These are phyloP conservation scores for Verticillium nubilum DNA, from an alignment of 2,329 filamentous ascomycete genomes.

Conservation along the genomic window DNA sequence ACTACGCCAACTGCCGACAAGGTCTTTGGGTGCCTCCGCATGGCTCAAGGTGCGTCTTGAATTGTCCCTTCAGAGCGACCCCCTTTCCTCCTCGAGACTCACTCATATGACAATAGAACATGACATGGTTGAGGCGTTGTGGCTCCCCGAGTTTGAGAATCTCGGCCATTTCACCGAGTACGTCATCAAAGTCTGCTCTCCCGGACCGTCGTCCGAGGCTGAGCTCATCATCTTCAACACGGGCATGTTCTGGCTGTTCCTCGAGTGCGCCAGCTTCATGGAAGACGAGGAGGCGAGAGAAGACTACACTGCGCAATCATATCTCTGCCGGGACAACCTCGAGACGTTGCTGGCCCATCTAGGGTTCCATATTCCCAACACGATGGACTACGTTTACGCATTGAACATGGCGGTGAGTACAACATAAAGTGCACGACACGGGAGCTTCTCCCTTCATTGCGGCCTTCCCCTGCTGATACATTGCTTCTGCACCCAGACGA, in stretches of 20 bases:
- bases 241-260: conserved; percentile 16
- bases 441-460: background rate
- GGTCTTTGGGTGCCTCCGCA: conserved; percentile 8
- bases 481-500: background rate
- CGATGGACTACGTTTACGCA: conserved; percentile 11
- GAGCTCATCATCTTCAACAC: conserved; percentile 15
- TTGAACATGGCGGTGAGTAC: conserved; percentile 14
- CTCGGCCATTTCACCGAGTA: conserved; percentile 12
- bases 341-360: conserved; percentile 16
- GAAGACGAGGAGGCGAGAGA: conserved; percentile 3
- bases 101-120: background rate
- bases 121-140: background rate
- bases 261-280: conserved; percentile 8
- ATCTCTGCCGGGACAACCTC: conserved; percentile 13
- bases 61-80: too few species aligned
- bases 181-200: conserved; percentile 15
- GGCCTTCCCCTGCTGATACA: background rate
- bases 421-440: background rate
- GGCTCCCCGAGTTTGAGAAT: conserved; percentile 4
- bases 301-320: conserved; percentile 10
- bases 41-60: conserved; percentile 9
- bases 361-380: conserved; percentile 12
- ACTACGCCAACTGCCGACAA: conserved; percentile 10
- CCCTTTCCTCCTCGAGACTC: too few species aligned
- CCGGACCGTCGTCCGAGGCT: conserved; percentile 9